phyloP scores from a whole-genome alignment of 2,329 filamentous ascomycete species.

The Cladosporium oxysporum region DNA sequence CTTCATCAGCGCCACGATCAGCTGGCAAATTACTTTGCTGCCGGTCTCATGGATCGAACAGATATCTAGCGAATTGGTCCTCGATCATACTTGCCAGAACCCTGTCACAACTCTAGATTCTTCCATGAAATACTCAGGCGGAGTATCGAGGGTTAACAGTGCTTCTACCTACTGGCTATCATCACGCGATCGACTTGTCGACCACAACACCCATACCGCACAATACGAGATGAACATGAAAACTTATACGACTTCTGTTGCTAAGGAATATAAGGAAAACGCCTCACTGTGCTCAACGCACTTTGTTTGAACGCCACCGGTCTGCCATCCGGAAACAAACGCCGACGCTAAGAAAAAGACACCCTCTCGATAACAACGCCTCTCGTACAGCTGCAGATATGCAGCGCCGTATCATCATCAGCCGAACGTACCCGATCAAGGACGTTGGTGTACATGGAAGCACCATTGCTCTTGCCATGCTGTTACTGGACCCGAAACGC shows the following conservation, averaged over 20 bases:
- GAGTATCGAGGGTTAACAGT: background rate
- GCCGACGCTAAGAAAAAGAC: conserved; percentile 15
- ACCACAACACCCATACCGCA: background rate
- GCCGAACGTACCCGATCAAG: background rate
- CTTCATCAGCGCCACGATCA: background rate
- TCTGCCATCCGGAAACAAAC: background rate
- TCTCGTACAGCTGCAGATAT: background rate
- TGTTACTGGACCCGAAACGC: background rate
- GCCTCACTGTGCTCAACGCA: background rate
- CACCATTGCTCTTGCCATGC: background rate
- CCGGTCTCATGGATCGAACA: background rate
- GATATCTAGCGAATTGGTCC: background rate
- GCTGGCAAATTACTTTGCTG: background rate
- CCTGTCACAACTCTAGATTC: background rate
- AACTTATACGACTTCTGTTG: background rate
- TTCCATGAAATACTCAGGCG: background rate
- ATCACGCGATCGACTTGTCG: background rate
- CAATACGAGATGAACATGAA: background rate
- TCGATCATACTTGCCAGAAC: background rate
- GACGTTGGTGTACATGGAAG: background rate
- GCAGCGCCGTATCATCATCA: conserved; percentile 15
- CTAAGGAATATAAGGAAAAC: background rate
- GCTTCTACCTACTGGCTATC: background rate
- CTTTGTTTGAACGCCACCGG: background rate
- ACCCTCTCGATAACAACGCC: background rate